Evolutionary conservation across 129 eudicot species (phyloP).

Genomic region (Dittrichia graveolens): DNA sequence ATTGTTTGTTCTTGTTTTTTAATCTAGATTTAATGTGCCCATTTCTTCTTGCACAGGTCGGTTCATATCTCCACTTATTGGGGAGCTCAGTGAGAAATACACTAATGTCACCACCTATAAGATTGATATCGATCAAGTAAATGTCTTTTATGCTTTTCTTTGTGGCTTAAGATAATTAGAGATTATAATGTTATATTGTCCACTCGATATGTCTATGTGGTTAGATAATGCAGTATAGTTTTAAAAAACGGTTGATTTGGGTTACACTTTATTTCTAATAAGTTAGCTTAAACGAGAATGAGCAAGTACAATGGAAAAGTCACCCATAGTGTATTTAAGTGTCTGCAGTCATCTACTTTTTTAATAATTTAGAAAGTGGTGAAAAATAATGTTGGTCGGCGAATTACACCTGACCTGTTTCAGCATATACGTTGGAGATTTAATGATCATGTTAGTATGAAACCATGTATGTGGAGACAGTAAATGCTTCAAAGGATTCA

Average conservation of each 20-base stretch:
- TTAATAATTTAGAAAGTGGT: too few relatives aligned
- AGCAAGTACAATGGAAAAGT: neutral
- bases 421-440: too few relatives aligned
- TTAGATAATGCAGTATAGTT: neutral
- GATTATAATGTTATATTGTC: neutral
- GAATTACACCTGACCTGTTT: too few relatives aligned
- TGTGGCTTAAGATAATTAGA: constrained; percentile 3
- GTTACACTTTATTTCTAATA: neutral
- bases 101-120: constrained; percentile 84
- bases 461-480: too few relatives aligned
- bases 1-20: neutral
- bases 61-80: constrained; percentile 72
- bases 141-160: constrained; percentile 14
- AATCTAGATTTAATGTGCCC: neutral
- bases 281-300: neutral
- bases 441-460: too few relatives aligned
- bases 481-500: too few relatives aligned
- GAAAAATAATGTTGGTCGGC: too few relatives aligned
- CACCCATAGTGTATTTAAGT: neutral
- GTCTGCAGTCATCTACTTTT: neutral
- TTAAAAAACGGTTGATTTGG: neutral
- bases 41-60: constrained; percentile 53
- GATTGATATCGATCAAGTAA: constrained; percentile 85
- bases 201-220: neutral
- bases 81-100: constrained; percentile 76